phyloP scores from a whole-genome alignment of 768 basidiomycete genomes.

The Tylopilus sp. region DNA sequence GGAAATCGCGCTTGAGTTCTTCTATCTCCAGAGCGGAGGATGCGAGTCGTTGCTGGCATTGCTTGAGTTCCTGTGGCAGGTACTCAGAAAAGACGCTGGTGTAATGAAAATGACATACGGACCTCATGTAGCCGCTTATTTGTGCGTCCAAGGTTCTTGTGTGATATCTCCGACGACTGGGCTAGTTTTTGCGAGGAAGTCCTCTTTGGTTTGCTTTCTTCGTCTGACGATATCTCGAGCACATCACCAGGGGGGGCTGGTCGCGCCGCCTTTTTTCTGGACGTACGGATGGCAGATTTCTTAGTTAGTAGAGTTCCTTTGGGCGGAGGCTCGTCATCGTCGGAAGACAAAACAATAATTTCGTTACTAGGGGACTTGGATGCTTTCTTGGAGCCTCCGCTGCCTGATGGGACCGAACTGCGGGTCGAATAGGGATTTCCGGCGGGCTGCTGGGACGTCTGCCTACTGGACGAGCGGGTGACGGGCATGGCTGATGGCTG shows the following conservation, averaged over 20 bases:
- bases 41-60: conserved; percentile 4
- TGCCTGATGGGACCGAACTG: conserved; percentile 5
- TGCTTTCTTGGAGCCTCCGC: conserved; percentile 13
- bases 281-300: conserved; percentile 1
- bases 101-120: conserved; percentile 3
- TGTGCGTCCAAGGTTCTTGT: conserved; percentile 36
- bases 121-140: conserved; percentile 46
- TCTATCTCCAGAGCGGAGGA: conserved; percentile 15
- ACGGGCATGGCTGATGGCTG: conserved; percentile 23
- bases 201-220: conserved; percentile 33
- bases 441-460: background rate
- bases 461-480: conserved; percentile 28
- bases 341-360: conserved; percentile 36
- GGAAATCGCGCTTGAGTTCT: conserved; percentile 18
- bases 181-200: conserved; percentile 9
- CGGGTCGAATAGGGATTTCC: conserved; percentile 5
- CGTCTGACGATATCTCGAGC: conserved; percentile 59
- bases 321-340: conserved; percentile 24
- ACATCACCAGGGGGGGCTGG: conserved; percentile 33
- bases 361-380: conserved; percentile 18
- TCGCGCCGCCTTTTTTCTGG: conserved; percentile 20
- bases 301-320: conserved; percentile 17
- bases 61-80: conserved; percentile 19
- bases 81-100: background rate
- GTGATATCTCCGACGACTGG: conserved; percentile 13